Evolutionary conservation across 148 eudicot species (phyloP).

Genomic region (Oxyria digyna): DNA sequence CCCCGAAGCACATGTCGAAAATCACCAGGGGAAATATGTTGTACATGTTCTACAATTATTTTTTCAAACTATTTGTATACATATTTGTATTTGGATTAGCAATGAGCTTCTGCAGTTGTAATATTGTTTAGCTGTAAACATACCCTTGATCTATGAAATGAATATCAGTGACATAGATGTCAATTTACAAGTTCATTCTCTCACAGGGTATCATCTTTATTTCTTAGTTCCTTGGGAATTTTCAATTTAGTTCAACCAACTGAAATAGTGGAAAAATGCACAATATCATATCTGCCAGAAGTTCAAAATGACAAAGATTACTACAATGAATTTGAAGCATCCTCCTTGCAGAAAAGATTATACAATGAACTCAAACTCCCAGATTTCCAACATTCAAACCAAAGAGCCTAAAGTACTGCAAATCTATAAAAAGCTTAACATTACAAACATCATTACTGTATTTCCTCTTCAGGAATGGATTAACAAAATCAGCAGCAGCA

Average conservation of each 20-base stretch:
- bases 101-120: slow-evolving; percentile 1
- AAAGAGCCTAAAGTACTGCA: too few relatives aligned
- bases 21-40: background rate
- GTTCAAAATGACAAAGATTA: background rate
- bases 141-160: background rate
- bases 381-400: too few relatives aligned
- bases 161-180: background rate
- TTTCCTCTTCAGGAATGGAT: background rate
- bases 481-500: background rate
- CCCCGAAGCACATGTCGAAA: background rate
- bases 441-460: background rate
- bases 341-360: background rate
- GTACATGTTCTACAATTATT: background rate
- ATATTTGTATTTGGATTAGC: background rate
- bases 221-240: background rate
- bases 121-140: slow-evolving; percentile 3
- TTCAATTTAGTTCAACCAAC: background rate
- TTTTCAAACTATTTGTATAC: background rate
- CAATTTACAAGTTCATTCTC: background rate
- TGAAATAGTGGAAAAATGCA: background rate
- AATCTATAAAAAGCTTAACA: too few relatives aligned
- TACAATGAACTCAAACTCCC: background rate
- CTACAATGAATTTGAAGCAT: background rate
- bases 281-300: background rate
- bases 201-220: background rate